A percentile compares a stretch with the other conserved stretches of the same genome.
Evolutionary conservation across 192 early-diverging fungal species (phyloP).

Genomic region (Rhizophagus clarus): DNA sequence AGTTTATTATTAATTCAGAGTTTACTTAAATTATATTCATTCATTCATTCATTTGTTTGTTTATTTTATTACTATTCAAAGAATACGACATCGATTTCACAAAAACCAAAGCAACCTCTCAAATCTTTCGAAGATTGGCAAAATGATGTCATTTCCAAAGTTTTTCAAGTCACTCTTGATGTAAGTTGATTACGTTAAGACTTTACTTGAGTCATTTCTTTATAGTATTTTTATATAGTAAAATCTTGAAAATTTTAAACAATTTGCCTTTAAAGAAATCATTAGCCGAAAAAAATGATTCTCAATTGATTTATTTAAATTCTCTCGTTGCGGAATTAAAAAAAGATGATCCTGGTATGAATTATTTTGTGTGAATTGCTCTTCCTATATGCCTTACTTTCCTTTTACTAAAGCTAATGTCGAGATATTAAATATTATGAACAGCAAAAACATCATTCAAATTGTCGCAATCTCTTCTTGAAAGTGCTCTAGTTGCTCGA

Average conservation of each 20-base stretch:
- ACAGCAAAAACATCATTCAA: conserved; percentile 40
- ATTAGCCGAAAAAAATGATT: conserved; percentile 33
- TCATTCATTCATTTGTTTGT: no score
- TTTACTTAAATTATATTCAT: background rate
- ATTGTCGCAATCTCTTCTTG: conserved; percentile 56
- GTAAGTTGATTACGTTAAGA: conserved; percentile 42
- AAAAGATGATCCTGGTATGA: conserved; percentile 38
- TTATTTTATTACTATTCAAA: no score
- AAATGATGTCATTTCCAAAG: conserved; percentile 74
- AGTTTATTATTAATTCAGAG: background rate
- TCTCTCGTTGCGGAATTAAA: conserved; percentile 37
- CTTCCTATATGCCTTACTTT: background rate
- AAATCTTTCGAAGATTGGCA: conserved; percentile 77
- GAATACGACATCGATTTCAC: conserved; percentile 25
- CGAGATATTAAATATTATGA: conserved; percentile 33
- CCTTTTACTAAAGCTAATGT: conserved; percentile 1
- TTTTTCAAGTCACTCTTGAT: conserved; percentile 79
- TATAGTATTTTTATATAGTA: background rate
- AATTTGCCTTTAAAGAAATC: conserved; percentile 22
- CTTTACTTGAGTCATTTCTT: background rate
- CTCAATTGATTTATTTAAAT: conserved; percentile 39
- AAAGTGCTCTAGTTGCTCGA: conserved; percentile 71
- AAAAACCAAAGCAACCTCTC: conserved; percentile 36
- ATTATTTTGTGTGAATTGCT: background rate
- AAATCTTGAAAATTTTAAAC: background rate